Percentiles rank a stretch among this genome's conserved stretches.
Evolutionary conservation across 2,329 filamentous ascomycete genomes (phyloP).

Genomic region (Fusarium sp.): DNA sequence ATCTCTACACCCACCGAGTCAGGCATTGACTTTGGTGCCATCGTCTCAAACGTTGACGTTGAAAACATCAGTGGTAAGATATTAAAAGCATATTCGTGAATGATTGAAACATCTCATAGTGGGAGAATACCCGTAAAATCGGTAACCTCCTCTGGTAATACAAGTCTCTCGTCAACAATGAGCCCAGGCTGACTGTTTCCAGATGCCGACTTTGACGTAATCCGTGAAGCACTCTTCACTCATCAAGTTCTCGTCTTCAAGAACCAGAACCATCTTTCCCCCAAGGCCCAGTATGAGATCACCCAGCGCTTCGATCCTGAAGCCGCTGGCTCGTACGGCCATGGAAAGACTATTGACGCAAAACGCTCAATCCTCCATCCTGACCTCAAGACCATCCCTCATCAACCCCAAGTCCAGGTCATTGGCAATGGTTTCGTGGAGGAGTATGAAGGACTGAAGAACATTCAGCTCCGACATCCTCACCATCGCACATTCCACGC

Average conservation of each 20-base stretch:
- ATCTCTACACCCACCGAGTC: slow-evolving; percentile 50
- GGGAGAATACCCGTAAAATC: slow-evolving; percentile 67
- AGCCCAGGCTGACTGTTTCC: slow-evolving; percentile 30
- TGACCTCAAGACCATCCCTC: slow-evolving; percentile 81
- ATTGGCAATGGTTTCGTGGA: slow-evolving; percentile 79
- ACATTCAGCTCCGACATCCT: slow-evolving; percentile 76
- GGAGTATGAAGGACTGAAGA: slow-evolving; percentile 74
- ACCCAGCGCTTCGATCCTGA: slow-evolving; percentile 78
- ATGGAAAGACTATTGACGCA: slow-evolving; percentile 76
- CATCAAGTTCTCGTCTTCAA: slow-evolving; percentile 78
- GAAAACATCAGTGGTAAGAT: slow-evolving; percentile 69
- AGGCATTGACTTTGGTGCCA: slow-evolving; percentile 67
- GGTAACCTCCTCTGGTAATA: slow-evolving; percentile 67
- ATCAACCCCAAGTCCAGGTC: slow-evolving; percentile 79
- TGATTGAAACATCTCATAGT: slow-evolving; percentile 29
- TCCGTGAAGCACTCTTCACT: slow-evolving; percentile 72
- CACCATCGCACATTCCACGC: slow-evolving; percentile 82
- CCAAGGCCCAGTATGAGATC: slow-evolving; percentile 77
- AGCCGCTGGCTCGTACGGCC: slow-evolving; percentile 72
- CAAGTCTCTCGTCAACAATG: neutral
- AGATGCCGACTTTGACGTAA: slow-evolving; percentile 71
- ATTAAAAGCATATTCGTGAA: neutral
- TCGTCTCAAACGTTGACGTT: slow-evolving; percentile 66
- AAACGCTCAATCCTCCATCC: slow-evolving; percentile 75
- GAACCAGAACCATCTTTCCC: slow-evolving; percentile 69